Evolutionary conservation across 495 filamentous ascomycete genomes (phyloP).

Genomic region (Annulohypoxylon stygium): DNA sequence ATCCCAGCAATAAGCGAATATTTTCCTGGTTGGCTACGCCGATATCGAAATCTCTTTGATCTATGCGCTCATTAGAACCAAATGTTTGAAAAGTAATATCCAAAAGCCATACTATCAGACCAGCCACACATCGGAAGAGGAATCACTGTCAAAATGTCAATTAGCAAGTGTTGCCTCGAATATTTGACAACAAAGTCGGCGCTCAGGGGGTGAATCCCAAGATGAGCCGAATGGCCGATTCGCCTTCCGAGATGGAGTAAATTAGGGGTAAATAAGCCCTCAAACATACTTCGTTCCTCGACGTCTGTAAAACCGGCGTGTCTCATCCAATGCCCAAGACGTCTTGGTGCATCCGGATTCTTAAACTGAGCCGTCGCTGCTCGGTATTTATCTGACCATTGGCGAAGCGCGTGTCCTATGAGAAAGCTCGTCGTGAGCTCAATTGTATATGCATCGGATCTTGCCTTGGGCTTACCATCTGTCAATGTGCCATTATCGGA

Average conservation of each 20-base stretch:
- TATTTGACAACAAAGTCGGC: background rate
- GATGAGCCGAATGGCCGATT: background rate
- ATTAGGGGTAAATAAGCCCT: slow-evolving; percentile 19
- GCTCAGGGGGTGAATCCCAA: slow-evolving; percentile 9
- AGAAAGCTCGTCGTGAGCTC: slow-evolving; percentile 20
- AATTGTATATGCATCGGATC: background rate
- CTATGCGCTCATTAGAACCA: slow-evolving; percentile 57
- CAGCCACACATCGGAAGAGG: slow-evolving; percentile 80
- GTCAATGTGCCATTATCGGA: slow-evolving; percentile 89
- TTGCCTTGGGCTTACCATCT: slow-evolving; percentile 57
- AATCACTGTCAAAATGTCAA: slow-evolving; percentile 62
- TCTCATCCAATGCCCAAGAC: slow-evolving; percentile 71
- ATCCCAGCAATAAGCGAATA: slow-evolving; percentile 70
- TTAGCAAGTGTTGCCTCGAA: slow-evolving; percentile 21
- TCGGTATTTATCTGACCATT: slow-evolving; percentile 79
- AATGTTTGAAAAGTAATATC: slow-evolving; percentile 2
- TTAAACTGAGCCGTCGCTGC: slow-evolving; percentile 75
- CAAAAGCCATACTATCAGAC: slow-evolving; percentile 70
- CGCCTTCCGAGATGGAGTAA: background rate
- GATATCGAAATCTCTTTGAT: slow-evolving; percentile 71
- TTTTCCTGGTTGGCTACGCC: slow-evolving; percentile 72
- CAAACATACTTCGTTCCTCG: slow-evolving; percentile 61
- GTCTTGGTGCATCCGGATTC: slow-evolving; percentile 76
- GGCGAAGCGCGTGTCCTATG: slow-evolving; percentile 74
- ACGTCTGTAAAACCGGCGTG: slow-evolving; percentile 81